A percentile compares a stretch with the other conserved stretches of the same genome.
Evolutionary conservation across 2,329 filamentous ascomycete species (phyloP).

Genomic region (Paramyrothecium roridum): DNA sequence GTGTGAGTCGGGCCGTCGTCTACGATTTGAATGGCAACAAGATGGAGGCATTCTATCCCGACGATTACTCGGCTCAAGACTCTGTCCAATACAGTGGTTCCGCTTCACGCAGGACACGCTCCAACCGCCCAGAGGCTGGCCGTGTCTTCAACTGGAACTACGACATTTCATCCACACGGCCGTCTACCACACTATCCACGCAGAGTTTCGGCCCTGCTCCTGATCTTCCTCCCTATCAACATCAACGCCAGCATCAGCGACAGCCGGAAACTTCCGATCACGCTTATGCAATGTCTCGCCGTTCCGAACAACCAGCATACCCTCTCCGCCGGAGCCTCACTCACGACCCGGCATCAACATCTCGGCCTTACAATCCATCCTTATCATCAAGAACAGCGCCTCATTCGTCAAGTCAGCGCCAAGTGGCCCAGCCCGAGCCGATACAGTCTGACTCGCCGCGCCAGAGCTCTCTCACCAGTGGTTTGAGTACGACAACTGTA

Average conservation of each 20-base stretch:
- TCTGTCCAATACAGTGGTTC: conserved; percentile 29
- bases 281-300: conserved; percentile 3
- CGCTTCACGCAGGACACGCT: conserved; percentile 29
- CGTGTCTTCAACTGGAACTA: conserved; percentile 49
- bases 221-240: conserved; percentile 12
- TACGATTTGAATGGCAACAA: conserved; percentile 81
- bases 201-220: conserved; percentile 16
- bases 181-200: conserved; percentile 5
- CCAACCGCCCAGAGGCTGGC: conserved; percentile 34
- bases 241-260: conserved; percentile 10
- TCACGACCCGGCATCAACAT: not conserved
- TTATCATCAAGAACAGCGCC: not conserved
- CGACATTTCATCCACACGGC: conserved; percentile 30
- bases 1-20: conserved; percentile 49
- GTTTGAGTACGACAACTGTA: conserved; percentile 59
- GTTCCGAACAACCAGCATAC: not conserved
- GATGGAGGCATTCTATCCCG: conserved; percentile 68
- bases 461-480: conserved; percentile 32
- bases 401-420: not conserved
- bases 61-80: conserved; percentile 22
- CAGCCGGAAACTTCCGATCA: conserved; percentile 13
- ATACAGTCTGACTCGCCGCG: conserved; percentile 21
- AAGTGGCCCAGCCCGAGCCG: conserved; percentile 12
- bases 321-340: conserved; percentile 1
- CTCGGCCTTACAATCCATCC: not conserved